Conservation (phyloP, 192 early-diverging fungal genomes). For the Lunasporangiospora selenospora region DNA sequence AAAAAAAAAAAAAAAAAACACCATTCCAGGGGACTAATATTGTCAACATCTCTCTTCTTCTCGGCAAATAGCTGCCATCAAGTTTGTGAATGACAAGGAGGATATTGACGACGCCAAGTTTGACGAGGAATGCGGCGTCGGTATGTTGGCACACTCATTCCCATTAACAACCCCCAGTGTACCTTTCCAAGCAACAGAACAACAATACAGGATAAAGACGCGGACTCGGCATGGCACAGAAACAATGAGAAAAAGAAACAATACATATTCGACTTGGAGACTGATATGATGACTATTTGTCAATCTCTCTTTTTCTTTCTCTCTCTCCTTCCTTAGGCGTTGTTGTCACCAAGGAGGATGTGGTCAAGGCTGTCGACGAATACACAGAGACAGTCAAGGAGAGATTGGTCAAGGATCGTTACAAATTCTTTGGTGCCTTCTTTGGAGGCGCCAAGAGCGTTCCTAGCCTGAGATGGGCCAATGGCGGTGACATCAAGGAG, state of each 20-base stretch:
- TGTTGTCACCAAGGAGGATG: slow-evolving; percentile 79
- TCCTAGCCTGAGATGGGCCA: slow-evolving; percentile 87
- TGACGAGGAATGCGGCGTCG: slow-evolving; percentile 91
- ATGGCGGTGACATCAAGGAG: slow-evolving; percentile 84
- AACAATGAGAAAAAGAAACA: not conserved
- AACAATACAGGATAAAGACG: not conserved
- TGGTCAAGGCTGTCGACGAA: slow-evolving; percentile 64
- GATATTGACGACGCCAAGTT: slow-evolving; percentile 75
- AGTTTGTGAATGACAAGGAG: slow-evolving; percentile 71
- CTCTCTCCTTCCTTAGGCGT: slow-evolving; percentile 69
- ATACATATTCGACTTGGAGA: not conserved
- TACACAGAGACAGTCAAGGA: slow-evolving; percentile 75
- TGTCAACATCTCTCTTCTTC: not conserved
- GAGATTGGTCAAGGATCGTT: slow-evolving; percentile 82
- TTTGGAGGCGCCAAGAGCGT: slow-evolving; percentile 76
- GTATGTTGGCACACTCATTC: slow-evolving; percentile 56
- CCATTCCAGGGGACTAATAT: not conserved
- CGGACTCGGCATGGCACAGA: not conserved
- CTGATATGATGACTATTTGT: too few species aligned
- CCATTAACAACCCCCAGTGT: too few species aligned
- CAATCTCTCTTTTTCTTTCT: not conserved
- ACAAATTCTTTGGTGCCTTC: slow-evolving; percentile 79
- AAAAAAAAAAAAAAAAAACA: too few species aligned
- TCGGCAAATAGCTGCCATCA: slow-evolving; percentile 82
- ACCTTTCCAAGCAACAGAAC: too few species aligned